Base-by-base conservation (phyloP, 2,329 filamentous ascomycete genomes). In the Pseudogymnoascus destructans region DNA sequence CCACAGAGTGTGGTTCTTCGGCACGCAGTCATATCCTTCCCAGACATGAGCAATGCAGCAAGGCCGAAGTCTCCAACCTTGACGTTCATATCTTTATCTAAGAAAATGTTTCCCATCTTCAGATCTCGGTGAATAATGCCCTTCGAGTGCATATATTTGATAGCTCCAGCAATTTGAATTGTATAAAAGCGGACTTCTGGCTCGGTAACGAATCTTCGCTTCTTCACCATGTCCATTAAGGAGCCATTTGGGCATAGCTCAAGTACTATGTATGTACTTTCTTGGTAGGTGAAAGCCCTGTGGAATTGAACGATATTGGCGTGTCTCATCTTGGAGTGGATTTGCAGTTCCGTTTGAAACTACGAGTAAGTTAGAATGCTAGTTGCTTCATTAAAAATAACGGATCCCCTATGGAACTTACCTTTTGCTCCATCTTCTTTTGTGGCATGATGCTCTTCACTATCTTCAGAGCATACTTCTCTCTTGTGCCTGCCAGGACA, bases 1-100 rank as follows among this genome's bases (percentile, higher is more conserved):
- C 93, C 93, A 66, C 93, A 98, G 60, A 98, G 82, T 5, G 93
- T 98, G 23, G 89, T 96, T 66, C 95, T 81, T 63, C 93, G 83
- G 61, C 65, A 78, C 74, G 81, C 89, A 71, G 84, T 85, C 79
- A 89, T 88, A 68, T 98, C 93, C 70, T 86, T 90, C 68, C 92
- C 89, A 8, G 91, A 95, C 46, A 97, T 84, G 59, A 97, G 77
- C 65, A 98, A 77, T 25, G 95, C 93, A 27, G 93, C 93, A 58
- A 98, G 78, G 2, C 93, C 93, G 73, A 98, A 98, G 71, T 98
- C 93, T 46, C 93, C 93, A 66, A 98, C 89, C 71, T 98, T 98
- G 66, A 95, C 86, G 68, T 98, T 95, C 92, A 98, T 96, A 64
- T 90, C 79, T 58, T 82, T 82, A 70, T 98, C 93, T 57, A 98